Conservation (phyloP, 352 stramenopile species). For the Pythium insidiosum region DNA sequence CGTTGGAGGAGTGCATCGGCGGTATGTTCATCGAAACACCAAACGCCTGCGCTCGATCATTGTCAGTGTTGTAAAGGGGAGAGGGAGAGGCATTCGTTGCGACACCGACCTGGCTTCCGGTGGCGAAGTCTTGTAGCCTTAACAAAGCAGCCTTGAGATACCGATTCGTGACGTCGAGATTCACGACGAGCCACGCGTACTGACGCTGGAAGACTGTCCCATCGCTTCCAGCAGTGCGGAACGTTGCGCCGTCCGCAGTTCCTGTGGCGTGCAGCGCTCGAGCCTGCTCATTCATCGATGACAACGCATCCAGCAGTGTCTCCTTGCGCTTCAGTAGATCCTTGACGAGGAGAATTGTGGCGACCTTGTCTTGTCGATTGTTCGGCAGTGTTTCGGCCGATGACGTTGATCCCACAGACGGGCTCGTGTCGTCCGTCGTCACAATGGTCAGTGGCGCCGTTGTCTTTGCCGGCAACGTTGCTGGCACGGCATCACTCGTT, state of each 20-base stretch:
- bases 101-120: slow-evolving; percentile 6
- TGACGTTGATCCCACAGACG: too few species aligned
- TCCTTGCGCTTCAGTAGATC: slow-evolving; percentile 71
- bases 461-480: too few species aligned
- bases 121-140: slow-evolving; percentile 34
- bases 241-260: slow-evolving; percentile 2
- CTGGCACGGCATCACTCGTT: too few species aligned
- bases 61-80: too few species aligned
- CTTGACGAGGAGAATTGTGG: slow-evolving; percentile 36
- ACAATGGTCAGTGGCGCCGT: too few species aligned
- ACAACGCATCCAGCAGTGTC: slow-evolving; percentile 35
- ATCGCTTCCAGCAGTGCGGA: slow-evolving; percentile 16
- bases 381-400: slow-evolving; percentile 1
- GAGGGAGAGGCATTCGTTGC: too few species aligned
- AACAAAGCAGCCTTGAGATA: slow-evolving; percentile 45
- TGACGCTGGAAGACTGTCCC: slow-evolving; percentile 39
- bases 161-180: slow-evolving; percentile 58
- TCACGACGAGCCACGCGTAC: slow-evolving; percentile 57
- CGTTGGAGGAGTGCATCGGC: too few species aligned
- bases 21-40: too few species aligned
- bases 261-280: slow-evolving; percentile 7
- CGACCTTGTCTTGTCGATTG: slow-evolving; percentile 29
- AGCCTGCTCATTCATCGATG: slow-evolving; percentile 36
- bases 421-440: too few species aligned
- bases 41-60: too few species aligned